These are phyloP conservation scores for Citropsis articulata DNA, from an alignment of 345 rosid species.

Conservation along the genomic window DNA sequence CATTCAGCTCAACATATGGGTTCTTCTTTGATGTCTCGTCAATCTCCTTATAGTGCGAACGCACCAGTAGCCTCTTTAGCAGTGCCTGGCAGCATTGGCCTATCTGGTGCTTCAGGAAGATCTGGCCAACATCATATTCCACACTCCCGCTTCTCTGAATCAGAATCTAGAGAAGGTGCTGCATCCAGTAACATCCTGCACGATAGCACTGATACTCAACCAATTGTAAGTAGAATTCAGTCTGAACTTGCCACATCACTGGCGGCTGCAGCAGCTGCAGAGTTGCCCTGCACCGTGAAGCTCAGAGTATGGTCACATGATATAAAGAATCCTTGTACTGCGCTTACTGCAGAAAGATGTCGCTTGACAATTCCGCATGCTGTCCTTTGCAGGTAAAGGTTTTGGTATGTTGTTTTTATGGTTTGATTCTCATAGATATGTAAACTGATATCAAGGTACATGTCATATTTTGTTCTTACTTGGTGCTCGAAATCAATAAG, in stretches of 20 bases:
- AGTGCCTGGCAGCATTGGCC: constrained; percentile 47
- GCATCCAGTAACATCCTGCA: constrained; percentile 29
- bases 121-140: constrained; percentile 34
- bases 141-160: constrained; percentile 40
- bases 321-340: constrained; percentile 62
- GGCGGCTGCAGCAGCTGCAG: constrained; percentile 83
- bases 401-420: not conserved
- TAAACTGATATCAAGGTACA: not conserved
- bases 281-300: constrained; percentile 94
- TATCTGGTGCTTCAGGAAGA: constrained; percentile 51
- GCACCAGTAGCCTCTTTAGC: constrained; percentile 49
- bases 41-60: constrained; percentile 39
- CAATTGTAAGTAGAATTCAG: constrained; percentile 57
- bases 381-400: constrained; percentile 85
- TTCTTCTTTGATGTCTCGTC: constrained; percentile 35
- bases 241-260: constrained; percentile 76
- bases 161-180: constrained; percentile 41
- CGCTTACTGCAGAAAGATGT: constrained; percentile 60
- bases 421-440: constrained; percentile 2
- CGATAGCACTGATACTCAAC: constrained; percentile 44
- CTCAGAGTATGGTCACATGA: constrained; percentile 88
- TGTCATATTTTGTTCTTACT: not conserved
- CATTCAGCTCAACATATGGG: constrained; percentile 30
- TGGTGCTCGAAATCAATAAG: not conserved
- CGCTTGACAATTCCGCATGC: constrained; percentile 82